These are phyloP conservation scores for Evernia prunastri DNA, from an alignment of 495 filamentous ascomycete genomes.

Conservation along the genomic window DNA sequence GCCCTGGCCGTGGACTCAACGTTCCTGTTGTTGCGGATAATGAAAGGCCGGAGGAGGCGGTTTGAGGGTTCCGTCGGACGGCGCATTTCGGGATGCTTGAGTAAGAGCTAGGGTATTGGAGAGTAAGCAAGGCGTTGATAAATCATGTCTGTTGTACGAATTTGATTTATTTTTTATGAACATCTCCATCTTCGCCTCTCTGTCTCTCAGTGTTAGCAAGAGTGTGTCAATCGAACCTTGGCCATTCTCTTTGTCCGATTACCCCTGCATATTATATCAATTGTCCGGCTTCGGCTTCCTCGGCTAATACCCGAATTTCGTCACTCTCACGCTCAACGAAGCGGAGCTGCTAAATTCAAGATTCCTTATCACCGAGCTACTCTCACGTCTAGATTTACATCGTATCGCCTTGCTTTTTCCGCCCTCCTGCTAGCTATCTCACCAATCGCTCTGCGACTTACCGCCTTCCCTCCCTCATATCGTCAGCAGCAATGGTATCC, in stretches of 20 bases:
- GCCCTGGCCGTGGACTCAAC: conserved; percentile 81
- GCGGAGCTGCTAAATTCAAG: not conserved
- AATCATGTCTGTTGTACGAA: not conserved
- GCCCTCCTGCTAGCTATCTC: not conserved
- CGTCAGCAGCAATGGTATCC: conserved; percentile 4
- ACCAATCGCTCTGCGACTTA: not conserved
- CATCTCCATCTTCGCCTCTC: not conserved
- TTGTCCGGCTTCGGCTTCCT: conserved; percentile 4
- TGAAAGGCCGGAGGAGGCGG: conserved; percentile 74
- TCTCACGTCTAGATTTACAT: no score
- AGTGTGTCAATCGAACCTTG: not conserved
- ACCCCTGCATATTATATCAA: not conserved
- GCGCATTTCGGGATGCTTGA: not conserved
- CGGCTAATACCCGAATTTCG: conserved; percentile 5
- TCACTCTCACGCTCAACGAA: conserved; percentile 5
- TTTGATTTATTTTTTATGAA: not conserved
- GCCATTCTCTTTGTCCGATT: not conserved
- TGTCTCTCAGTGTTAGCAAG: not conserved
- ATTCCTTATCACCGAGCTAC: not conserved
- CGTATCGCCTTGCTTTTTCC: not conserved
- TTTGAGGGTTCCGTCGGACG: conserved; percentile 40
- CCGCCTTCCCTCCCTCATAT: not conserved
- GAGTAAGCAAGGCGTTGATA: not conserved
- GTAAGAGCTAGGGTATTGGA: not conserved
- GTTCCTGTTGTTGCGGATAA: conserved; percentile 85